Evolutionary conservation across 768 basidiomycete genomes (phyloP).

Genomic region (Saitozyma sp.): DNA sequence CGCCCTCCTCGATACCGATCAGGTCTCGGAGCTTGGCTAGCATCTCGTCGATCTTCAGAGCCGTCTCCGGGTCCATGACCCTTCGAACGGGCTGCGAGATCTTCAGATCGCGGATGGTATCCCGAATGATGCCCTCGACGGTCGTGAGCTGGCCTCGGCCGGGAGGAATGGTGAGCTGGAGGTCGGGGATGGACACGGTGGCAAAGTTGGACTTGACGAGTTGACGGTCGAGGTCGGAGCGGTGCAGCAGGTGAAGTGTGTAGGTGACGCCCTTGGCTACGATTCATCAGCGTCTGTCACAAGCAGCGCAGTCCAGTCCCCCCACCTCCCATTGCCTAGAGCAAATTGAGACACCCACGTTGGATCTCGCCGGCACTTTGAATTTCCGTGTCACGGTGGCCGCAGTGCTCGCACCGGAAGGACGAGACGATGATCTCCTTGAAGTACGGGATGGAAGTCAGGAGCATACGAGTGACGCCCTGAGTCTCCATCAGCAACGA

Average conservation of each 20-base stretch:
- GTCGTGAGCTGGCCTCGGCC: constrained; percentile 91
- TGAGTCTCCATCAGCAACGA: constrained; percentile 52
- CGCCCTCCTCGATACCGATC: constrained; percentile 38
- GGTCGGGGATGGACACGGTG: constrained; percentile 80
- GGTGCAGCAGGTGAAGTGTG: constrained; percentile 71
- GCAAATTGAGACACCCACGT: constrained; percentile 58
- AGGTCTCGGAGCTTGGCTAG: constrained; percentile 58
- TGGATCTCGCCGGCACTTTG: constrained; percentile 84
- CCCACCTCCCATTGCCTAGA: too few species aligned
- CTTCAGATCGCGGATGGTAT: constrained; percentile 75
- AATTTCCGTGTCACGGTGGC: constrained; percentile 84
- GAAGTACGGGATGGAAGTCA: constrained; percentile 95
- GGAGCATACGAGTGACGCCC: constrained; percentile 82
- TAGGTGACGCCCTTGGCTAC: constrained; percentile 80
- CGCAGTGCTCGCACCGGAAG: constrained; percentile 93
- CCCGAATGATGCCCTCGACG: constrained; percentile 84
- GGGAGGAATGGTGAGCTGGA: constrained; percentile 84
- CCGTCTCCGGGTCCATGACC: constrained; percentile 68
- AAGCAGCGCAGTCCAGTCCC: too few species aligned
- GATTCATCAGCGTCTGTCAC: too few species aligned
- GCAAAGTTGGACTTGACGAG: constrained; percentile 84
- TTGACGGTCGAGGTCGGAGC: constrained; percentile 84
- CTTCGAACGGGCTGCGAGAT: constrained; percentile 79
- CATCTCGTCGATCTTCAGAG: constrained; percentile 71
- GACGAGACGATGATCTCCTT: constrained; percentile 93